Percentiles rank a stretch among this genome's conserved stretches.
phyloP scores from a whole-genome alignment of 108 stramenopile species.

The Conticribra guillardii region DNA sequence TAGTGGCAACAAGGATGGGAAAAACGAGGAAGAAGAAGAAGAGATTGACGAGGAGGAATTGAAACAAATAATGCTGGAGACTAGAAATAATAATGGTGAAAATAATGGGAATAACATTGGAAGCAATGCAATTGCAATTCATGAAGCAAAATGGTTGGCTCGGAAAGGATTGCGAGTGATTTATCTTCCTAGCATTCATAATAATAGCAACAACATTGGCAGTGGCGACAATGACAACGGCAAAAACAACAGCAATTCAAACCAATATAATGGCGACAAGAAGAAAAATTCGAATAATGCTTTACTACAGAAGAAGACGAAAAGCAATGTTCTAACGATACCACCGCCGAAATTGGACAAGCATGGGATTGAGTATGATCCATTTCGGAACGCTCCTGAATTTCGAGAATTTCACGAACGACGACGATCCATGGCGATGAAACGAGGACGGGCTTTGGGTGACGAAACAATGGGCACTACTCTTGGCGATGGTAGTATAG shows the following conservation, averaged over 20 bases:
- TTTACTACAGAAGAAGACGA: background rate
- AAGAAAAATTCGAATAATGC: conserved; percentile 2
- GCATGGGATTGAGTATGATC: conserved; percentile 79
- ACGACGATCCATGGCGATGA: conserved; percentile 49
- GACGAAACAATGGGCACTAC: no score
- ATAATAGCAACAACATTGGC: background rate
- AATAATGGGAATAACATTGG: no score
- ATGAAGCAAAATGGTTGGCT: conserved; percentile 29
- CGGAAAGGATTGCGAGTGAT: conserved; percentile 38
- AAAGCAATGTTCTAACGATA: conserved; percentile 29
- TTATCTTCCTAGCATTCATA: conserved; percentile 33
- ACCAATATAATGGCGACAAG: background rate
- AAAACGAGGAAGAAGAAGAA: background rate
- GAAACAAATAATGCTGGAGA: conserved; percentile 10
- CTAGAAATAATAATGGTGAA: background rate
- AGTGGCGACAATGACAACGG: background rate
- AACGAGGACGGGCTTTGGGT: conserved; percentile 43
- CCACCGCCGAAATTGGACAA: conserved; percentile 78
- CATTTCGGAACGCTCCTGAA: conserved; percentile 78
- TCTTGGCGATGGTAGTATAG: no score
- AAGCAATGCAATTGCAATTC: conserved; percentile 8
- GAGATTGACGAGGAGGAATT: conserved; percentile 8
- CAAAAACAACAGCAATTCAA: background rate
- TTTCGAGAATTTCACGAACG: conserved; percentile 63
- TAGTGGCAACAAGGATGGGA: conserved; percentile 21